Evolutionary conservation across 192 early-diverging fungal genomes (phyloP), one percentile per base, ranked within the genome.

Genomic region (Funneliformis geosporum): DNA sequence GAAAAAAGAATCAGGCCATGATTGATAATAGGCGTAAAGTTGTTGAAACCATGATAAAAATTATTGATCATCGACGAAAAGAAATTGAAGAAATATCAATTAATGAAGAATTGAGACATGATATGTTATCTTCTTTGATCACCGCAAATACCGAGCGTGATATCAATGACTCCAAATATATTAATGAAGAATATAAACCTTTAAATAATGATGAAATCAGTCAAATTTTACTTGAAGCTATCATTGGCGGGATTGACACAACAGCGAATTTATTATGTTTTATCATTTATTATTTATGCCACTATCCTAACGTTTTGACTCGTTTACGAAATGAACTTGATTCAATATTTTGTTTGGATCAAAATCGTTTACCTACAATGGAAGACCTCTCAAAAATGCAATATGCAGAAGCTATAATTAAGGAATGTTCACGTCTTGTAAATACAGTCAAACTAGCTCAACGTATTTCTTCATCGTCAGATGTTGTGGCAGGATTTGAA

Each of bases 321-420:
- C n/a, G 28, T 38, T 28, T 23, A 0, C 16, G 27, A 55, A n/a
- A 75, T 4, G 33, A 61, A 75, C 14, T 61, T 8, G 16, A 61
- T 60, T 14, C 5, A n/a, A 43, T 40, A 5, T 16, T 61, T 14
- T 8, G 38, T 42, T 25, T 16, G 8, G 59, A 75, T 39, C 60
- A 11, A 47, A 14, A 38, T 0, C 40, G 8, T 23, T 12, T 7
- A 18, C 46, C 47, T 25, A 43, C 43, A 40, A 44, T 21, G 9
- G 72, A 73, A n/a, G 27, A 38, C 12, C 60, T 75, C 4, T 12
- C 4, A 62, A 75, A 75, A 75, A 38, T 75, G n/a, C 25, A 47
- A 6, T 75, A 75, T 42, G 9, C 5, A 18, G 59, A 61, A 3
- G 60, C 74, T n/a, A 12, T 75, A 42, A 62, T 75, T 62, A 61